A percentile compares a stretch with the other conserved stretches of the same genome.
phyloP scores from a whole-genome alignment of 2,329 filamentous ascomycete species.

The Nemania sp. region DNA sequence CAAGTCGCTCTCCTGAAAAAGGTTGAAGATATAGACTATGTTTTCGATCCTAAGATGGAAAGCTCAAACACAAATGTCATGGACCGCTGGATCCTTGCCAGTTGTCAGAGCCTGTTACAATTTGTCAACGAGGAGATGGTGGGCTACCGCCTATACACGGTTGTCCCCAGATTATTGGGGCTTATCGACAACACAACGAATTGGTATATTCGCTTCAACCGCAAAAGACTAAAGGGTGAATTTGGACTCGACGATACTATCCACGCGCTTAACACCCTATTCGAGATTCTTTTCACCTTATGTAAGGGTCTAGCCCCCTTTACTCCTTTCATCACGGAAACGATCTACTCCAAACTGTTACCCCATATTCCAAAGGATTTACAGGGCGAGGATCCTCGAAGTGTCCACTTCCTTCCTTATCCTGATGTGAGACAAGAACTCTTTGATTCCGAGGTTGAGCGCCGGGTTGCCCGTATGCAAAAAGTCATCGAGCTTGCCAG shows the following conservation, averaged over 20 bases:
- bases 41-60: slow-evolving; percentile 81
- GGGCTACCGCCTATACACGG: slow-evolving; percentile 86
- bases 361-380: slow-evolving; percentile 82
- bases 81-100: slow-evolving; percentile 95
- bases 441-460: slow-evolving; percentile 87
- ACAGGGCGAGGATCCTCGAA: slow-evolving; percentile 78
- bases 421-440: slow-evolving; percentile 89
- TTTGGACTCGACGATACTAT: slow-evolving; percentile 79
- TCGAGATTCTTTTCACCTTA: slow-evolving; percentile 91
- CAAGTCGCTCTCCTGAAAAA: slow-evolving; percentile 91
- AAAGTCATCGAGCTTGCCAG: slow-evolving; percentile 92
- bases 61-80: slow-evolving; percentile 88
- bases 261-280: slow-evolving; percentile 92
- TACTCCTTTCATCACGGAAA: slow-evolving; percentile 94
- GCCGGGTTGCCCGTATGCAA: slow-evolving; percentile 91
- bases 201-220: slow-evolving; percentile 97
- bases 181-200: slow-evolving; percentile 97
- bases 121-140: slow-evolving; percentile 95
- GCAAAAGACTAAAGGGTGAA: slow-evolving; percentile 78
- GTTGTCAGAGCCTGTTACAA: slow-evolving; percentile 88
- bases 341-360: slow-evolving; percentile 87
- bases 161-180: slow-evolving; percentile 83
- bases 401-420: slow-evolving; percentile 92
- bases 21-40: slow-evolving; percentile 79
- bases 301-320: slow-evolving; percentile 83